Evolutionary conservation across 2,329 filamentous ascomycete genomes (phyloP).

Genomic region (Penicillium sp.): DNA sequence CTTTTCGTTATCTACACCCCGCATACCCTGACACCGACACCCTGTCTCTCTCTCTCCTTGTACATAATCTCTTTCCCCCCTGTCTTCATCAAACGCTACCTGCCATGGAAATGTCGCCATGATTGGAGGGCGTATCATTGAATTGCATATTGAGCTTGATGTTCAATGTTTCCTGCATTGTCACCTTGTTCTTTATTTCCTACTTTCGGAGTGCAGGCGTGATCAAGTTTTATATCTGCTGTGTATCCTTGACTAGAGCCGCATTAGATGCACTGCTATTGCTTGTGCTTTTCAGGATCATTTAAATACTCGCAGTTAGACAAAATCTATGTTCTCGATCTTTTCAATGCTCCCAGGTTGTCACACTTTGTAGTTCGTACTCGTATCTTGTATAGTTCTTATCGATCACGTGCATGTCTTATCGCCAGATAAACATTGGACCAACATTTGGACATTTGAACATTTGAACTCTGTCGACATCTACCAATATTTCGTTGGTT

Average conservation of each 20-base stretch:
- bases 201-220: neutral
- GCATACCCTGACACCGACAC: constrained; percentile 15
- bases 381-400: neutral
- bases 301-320: neutral
- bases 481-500: constrained; percentile 2
- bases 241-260: neutral
- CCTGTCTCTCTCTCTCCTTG: constrained; percentile 21
- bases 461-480: neutral
- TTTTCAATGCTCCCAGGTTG: neutral
- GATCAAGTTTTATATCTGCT: neutral
- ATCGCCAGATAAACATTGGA: neutral
- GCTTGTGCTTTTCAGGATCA: neutral
- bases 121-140: constrained; percentile 20
- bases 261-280: neutral
- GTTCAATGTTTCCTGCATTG: neutral
- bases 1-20: constrained; percentile 7
- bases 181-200: neutral
- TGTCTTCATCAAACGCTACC: constrained; percentile 9
- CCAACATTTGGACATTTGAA: neutral
- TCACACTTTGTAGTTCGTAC: neutral
- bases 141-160: constrained; percentile 21
- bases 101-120: constrained; percentile 20
- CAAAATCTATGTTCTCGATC: neutral
- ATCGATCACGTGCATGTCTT: neutral
- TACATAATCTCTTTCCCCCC: constrained; percentile 30